phyloP scores from a whole-genome alignment of 2,329 filamentous ascomycete species.

The Colletotrichum musae region DNA sequence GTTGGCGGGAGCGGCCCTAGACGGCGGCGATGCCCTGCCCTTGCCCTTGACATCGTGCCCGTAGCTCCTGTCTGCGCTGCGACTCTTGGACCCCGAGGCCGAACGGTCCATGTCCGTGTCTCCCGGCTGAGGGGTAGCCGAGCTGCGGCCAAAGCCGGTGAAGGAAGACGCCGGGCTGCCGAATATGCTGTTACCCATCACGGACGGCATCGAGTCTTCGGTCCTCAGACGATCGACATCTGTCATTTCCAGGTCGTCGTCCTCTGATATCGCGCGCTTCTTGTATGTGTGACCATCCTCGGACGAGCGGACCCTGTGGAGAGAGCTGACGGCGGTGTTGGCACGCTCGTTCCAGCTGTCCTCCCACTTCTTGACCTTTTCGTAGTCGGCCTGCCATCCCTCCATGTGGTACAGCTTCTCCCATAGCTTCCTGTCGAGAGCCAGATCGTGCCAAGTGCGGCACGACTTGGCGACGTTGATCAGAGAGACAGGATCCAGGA shows the following conservation, averaged over 20 bases:
- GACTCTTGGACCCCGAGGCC: slow-evolving; percentile 48
- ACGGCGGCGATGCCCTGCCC: slow-evolving; percentile 39
- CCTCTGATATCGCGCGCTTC: slow-evolving; percentile 66
- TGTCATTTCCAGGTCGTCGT: slow-evolving; percentile 63
- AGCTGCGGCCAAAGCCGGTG: slow-evolving; percentile 16
- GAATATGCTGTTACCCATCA: slow-evolving; percentile 45
- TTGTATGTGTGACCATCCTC: slow-evolving; percentile 68
- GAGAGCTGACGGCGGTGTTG: slow-evolving; percentile 54
- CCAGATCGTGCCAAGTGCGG: slow-evolving; percentile 84
- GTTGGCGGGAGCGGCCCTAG: slow-evolving; percentile 38
- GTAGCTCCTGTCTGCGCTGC: slow-evolving; percentile 49
- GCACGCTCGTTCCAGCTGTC: slow-evolving; percentile 65
- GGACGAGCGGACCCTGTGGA: slow-evolving; percentile 59
- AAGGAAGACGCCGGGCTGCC: slow-evolving; percentile 45
- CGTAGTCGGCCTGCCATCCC: slow-evolving; percentile 83
- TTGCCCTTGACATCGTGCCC: slow-evolving; percentile 51
- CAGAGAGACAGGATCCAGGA: slow-evolving; percentile 85
- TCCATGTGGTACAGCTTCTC: slow-evolving; percentile 85
- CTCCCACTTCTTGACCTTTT: slow-evolving; percentile 78
- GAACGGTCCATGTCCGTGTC: slow-evolving; percentile 55
- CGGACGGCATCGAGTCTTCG: slow-evolving; percentile 44
- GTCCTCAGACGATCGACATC: slow-evolving; percentile 50
- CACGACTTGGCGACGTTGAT: slow-evolving; percentile 85
- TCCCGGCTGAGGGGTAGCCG: slow-evolving; percentile 34
- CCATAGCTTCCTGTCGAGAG: slow-evolving; percentile 90